phyloP scores from a whole-genome alignment of 2,329 filamentous ascomycete genomes.

The Colletotrichum eremochloae region DNA sequence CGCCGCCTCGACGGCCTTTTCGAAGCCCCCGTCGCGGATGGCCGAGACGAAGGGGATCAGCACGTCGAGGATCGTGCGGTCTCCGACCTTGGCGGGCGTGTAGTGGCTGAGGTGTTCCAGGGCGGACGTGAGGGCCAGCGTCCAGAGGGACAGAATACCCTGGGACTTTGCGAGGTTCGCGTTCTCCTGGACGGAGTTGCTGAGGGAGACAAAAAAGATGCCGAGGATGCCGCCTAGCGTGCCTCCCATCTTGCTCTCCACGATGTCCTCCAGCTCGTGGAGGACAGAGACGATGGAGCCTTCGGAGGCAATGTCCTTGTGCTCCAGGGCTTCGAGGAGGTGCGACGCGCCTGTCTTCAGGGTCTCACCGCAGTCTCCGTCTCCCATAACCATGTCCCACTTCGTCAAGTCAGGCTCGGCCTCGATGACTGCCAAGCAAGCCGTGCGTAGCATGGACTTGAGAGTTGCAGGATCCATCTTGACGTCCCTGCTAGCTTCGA shows the following conservation, averaged over 20 bases:
- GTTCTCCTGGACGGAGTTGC: constrained; percentile 47
- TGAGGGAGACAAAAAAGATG: constrained; percentile 64
- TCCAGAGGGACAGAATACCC: constrained; percentile 59
- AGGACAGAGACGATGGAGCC: constrained; percentile 64
- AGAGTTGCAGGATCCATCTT: constrained; percentile 66
- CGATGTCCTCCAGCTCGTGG: constrained; percentile 64
- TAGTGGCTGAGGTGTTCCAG: constrained; percentile 63
- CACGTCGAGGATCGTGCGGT: constrained; percentile 70
- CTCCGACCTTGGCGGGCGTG: constrained; percentile 67
- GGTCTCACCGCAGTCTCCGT: constrained; percentile 76
- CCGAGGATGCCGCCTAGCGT: constrained; percentile 66
- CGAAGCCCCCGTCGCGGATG: constrained; percentile 63
- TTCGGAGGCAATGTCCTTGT: constrained; percentile 52
- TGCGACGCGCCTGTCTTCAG: constrained; percentile 65
- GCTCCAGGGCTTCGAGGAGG: constrained; percentile 61
- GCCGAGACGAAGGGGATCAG: constrained; percentile 66
- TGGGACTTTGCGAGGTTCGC: constrained; percentile 44
- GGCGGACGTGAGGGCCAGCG: constrained; percentile 56
- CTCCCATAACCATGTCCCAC: constrained; percentile 74
- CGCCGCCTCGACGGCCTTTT: constrained; percentile 70
- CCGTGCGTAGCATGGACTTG: constrained; percentile 67
- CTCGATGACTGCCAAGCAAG: constrained; percentile 64
- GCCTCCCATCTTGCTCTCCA: constrained; percentile 69
- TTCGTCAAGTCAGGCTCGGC: constrained; percentile 74
- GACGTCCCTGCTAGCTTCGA: constrained; percentile 57